These are phyloP conservation scores for Ocimum tenuiflorum DNA, from an alignment of 257 asterid genomes.

Conservation along the genomic window DNA sequence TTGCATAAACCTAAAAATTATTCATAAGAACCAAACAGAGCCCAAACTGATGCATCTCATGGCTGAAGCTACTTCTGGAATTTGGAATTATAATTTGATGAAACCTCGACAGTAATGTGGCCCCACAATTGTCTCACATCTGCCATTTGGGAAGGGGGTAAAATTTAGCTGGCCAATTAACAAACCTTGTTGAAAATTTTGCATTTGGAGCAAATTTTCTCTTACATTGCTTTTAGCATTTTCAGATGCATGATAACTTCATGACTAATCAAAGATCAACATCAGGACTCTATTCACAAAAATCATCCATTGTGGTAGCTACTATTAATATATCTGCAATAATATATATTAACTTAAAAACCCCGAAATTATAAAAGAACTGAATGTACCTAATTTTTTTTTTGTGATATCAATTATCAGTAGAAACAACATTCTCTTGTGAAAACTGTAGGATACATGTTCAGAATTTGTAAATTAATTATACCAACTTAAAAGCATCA, in stretches of 20 bases:
- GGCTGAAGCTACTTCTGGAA: constrained; percentile 8
- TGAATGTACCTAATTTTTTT: background rate
- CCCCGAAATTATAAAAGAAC: background rate
- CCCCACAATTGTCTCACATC: constrained; percentile 4
- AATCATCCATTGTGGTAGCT: background rate
- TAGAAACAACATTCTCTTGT: background rate
- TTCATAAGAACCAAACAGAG: background rate
- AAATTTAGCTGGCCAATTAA: background rate
- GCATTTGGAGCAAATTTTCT: background rate
- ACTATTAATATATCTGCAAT: background rate
- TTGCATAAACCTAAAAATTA: background rate
- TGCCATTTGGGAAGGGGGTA: background rate
- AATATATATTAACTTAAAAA: background rate
- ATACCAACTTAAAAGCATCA: background rate
- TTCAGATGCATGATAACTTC: background rate
- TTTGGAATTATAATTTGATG: background rate
- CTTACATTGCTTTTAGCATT: background rate
- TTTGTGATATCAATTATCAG: background rate
- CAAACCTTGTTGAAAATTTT: background rate
- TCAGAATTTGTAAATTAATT: background rate
- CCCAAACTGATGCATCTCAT: constrained; percentile 5
- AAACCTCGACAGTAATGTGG: constrained; percentile 3
- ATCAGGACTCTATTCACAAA: background rate
- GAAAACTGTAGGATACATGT: background rate
- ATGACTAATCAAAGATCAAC: background rate